A percentile compares a stretch with the other conserved stretches of the same genome.
Evolutionary conservation across 768 basidiomycete genomes (phyloP).

Genomic region (Pleurotus tuber-regium): DNA sequence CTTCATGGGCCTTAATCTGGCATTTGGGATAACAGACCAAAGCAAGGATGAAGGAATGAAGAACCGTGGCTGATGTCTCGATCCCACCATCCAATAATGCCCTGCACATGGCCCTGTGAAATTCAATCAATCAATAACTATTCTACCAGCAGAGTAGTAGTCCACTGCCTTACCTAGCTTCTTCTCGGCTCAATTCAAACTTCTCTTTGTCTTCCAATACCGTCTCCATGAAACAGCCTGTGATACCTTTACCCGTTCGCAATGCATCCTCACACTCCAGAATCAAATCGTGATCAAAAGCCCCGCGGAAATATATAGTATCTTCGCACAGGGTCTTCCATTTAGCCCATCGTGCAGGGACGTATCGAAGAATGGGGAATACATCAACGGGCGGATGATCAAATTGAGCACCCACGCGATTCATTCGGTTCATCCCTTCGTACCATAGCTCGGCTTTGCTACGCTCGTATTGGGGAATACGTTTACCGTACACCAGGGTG

Average conservation of each 20-base stretch:
- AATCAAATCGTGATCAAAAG: slow-evolving; percentile 27
- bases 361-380: slow-evolving; percentile 28
- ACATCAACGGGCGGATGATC: slow-evolving; percentile 34
- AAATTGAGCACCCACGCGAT: neutral
- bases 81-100: slow-evolving; percentile 27
- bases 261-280: slow-evolving; percentile 23
- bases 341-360: slow-evolving; percentile 31
- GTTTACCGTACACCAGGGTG: slow-evolving; percentile 29
- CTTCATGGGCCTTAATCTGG: slow-evolving; percentile 23
- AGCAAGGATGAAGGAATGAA: slow-evolving; percentile 23
- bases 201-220: slow-evolving; percentile 22
- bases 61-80: slow-evolving; percentile 25
- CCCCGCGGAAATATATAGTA: slow-evolving; percentile 21
- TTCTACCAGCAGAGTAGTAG: neutral
- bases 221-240: slow-evolving; percentile 31
- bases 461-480: slow-evolving; percentile 24
- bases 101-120: slow-evolving; percentile 27
- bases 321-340: slow-evolving; percentile 29
- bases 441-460: slow-evolving; percentile 23
- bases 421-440: slow-evolving; percentile 22
- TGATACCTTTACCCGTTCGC: slow-evolving; percentile 20
- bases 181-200: slow-evolving; percentile 22
- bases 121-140: too few species aligned
- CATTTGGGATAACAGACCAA: slow-evolving; percentile 14
- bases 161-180: slow-evolving; percentile 18